These are phyloP conservation scores for Aspergillus sp. DNA, from an alignment of 2,329 filamentous ascomycete species.

Conservation along the genomic window DNA sequence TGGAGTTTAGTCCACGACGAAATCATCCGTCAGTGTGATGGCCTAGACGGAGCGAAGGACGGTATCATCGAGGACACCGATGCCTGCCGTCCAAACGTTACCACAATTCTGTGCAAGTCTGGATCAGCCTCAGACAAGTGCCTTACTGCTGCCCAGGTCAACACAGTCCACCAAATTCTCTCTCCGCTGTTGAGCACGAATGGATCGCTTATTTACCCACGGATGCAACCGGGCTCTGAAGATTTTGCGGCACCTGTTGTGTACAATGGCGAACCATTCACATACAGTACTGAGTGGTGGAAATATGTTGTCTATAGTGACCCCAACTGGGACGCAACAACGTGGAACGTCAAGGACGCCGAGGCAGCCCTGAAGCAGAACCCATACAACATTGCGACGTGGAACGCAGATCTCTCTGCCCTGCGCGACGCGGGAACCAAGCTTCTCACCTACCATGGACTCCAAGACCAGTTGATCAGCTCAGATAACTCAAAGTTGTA, in stretches of 20 bases:
- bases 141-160: constrained; percentile 47
- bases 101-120: constrained; percentile 28
- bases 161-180: constrained; percentile 23
- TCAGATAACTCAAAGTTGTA: constrained; percentile 54
- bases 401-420: constrained; percentile 47
- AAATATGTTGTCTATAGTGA: constrained; percentile 45
- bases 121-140: constrained; percentile 35
- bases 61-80: constrained; percentile 51
- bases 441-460: constrained; percentile 44
- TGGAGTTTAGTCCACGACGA: constrained; percentile 45
- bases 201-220: constrained; percentile 32
- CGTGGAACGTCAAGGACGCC: constrained; percentile 40
- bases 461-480: constrained; percentile 53
- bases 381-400: constrained; percentile 52
- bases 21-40: constrained; percentile 53
- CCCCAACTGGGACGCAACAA: constrained; percentile 38
- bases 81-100: constrained; percentile 42
- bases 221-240: constrained; percentile 13
- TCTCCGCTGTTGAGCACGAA: constrained; percentile 6
- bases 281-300: constrained; percentile 28
- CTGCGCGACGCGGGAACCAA: constrained; percentile 48
- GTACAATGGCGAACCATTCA: constrained; percentile 11
- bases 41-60: constrained; percentile 51
- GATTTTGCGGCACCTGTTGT: constrained; percentile 3
- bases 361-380: constrained; percentile 38